Percentiles rank a stretch among this genome's conserved stretches.
Conservation (phyloP, 257 asterid genomes). For the Solanum sitiens region DNA sequence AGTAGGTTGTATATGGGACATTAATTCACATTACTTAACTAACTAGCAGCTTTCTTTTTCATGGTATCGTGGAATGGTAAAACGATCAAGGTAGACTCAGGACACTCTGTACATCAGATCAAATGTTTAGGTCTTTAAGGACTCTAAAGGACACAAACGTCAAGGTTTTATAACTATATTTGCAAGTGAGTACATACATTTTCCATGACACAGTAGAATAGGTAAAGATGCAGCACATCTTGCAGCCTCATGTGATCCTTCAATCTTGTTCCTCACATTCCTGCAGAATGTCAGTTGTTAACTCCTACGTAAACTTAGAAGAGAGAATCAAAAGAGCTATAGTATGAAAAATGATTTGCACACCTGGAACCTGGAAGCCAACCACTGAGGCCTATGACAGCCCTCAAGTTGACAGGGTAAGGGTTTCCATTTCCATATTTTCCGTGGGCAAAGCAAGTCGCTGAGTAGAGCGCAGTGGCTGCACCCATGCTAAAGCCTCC, state of each 20-base stretch:
- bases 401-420: slow-evolving; percentile 63
- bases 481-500: slow-evolving; percentile 99
- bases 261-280: slow-evolving; percentile 58
- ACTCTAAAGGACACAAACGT: neutral
- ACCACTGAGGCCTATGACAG: slow-evolving; percentile 79
- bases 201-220: slow-evolving; percentile 82
- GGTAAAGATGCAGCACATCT: slow-evolving; percentile 94
- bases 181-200: slow-evolving; percentile 28
- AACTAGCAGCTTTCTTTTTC: neutral
- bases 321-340: neutral
- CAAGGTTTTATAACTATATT: neutral
- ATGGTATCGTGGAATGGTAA: neutral
- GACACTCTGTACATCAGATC: neutral
- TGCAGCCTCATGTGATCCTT: slow-evolving; percentile 71
- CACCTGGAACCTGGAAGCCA: slow-evolving; percentile 99
- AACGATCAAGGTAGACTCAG: neutral
- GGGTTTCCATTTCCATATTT: slow-evolving; percentile 77
- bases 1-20: neutral
- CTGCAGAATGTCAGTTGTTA: slow-evolving; percentile 30
- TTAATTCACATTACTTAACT: neutral
- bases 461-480: slow-evolving; percentile 86
- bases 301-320: neutral
- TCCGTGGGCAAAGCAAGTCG: slow-evolving; percentile 78
- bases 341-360: neutral
- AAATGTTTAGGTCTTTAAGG: neutral